phyloP scores from a whole-genome alignment of 2,329 filamentous ascomycete genomes.

The Colletotrichum tanaceti region DNA sequence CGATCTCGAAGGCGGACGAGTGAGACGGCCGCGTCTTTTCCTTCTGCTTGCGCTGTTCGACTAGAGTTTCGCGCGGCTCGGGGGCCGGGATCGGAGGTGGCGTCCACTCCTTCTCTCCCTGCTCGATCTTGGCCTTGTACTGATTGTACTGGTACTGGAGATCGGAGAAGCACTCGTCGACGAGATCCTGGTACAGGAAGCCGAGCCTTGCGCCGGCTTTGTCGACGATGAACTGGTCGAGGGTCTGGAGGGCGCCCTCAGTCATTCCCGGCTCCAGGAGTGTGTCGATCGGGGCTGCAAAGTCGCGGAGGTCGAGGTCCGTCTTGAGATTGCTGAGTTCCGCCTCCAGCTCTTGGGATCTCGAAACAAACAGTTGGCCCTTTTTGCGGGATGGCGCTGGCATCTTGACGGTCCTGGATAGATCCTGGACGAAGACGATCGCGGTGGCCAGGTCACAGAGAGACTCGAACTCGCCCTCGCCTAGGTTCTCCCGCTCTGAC shows the following conservation, averaged over 20 bases:
- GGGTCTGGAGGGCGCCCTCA: constrained; percentile 48
- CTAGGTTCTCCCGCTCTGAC: constrained; percentile 49
- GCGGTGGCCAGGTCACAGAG: constrained; percentile 54
- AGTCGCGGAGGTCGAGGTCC: constrained; percentile 54
- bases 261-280: constrained; percentile 55
- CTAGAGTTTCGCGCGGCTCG: constrained; percentile 42
- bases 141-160: constrained; percentile 48
- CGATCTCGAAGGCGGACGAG: constrained; percentile 50
- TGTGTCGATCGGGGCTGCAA: constrained; percentile 55
- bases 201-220: constrained; percentile 55
- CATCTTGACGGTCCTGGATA: constrained; percentile 50
- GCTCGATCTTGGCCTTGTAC: constrained; percentile 36
- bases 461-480: constrained; percentile 49
- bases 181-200: constrained; percentile 57
- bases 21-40: constrained; percentile 57
- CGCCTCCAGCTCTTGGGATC: constrained; percentile 48
- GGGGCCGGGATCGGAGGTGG: constrained; percentile 40
- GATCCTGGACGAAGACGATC: constrained; percentile 53
- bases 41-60: constrained; percentile 54
- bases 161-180: constrained; percentile 52
- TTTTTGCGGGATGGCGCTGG: constrained; percentile 55
- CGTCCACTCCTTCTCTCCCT: constrained; percentile 35
- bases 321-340: constrained; percentile 55
- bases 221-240: constrained; percentile 53
- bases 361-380: constrained; percentile 51